Evolutionary conservation across 139 green algal genomes (phyloP).

Genomic region (Astrephomene gubernaculifera): DNA sequence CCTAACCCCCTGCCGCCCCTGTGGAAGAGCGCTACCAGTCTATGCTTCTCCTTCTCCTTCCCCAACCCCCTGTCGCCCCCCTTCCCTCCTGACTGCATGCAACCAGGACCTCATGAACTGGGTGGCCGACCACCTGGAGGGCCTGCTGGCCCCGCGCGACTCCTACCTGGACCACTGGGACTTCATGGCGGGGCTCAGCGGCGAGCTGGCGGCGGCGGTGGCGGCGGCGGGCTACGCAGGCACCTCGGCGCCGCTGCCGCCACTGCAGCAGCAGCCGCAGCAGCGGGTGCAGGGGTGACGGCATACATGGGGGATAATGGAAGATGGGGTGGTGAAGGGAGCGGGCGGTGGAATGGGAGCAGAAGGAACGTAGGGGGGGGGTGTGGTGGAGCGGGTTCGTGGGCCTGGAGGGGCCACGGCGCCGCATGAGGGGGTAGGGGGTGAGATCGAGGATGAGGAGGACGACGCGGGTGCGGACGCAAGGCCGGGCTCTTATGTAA

Average conservation of each 20-base stretch:
- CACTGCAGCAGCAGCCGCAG: neutral
- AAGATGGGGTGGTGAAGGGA: no score
- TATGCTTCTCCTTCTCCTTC: neutral
- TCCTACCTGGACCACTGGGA: conserved; percentile 31
- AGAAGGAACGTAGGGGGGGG: no score
- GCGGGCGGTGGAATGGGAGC: no score
- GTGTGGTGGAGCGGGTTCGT: no score
- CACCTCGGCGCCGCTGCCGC: neutral
- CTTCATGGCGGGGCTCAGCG: conserved; percentile 18
- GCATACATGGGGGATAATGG: no score
- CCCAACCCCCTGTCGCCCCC: neutral
- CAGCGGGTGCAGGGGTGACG: no score
- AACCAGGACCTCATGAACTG: conserved; percentile 46
- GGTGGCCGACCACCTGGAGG: conserved; percentile 41
- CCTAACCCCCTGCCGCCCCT: neutral
- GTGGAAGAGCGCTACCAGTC: neutral
- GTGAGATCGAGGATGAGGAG: no score
- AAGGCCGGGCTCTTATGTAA: no score
- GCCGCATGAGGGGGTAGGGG: no score
- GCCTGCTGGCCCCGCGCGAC: conserved; percentile 21
- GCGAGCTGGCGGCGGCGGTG: conserved; percentile 16
- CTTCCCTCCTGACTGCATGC: no score
- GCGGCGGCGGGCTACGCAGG: conserved; percentile 19
- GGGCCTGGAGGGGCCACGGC: no score
- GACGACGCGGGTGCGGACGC: no score